Percentiles rank a stretch among this genome's conserved stretches.
Conservation (phyloP, 1,284 basidiomycete species). For the Cutaneotrichosporon sp. region DNA sequence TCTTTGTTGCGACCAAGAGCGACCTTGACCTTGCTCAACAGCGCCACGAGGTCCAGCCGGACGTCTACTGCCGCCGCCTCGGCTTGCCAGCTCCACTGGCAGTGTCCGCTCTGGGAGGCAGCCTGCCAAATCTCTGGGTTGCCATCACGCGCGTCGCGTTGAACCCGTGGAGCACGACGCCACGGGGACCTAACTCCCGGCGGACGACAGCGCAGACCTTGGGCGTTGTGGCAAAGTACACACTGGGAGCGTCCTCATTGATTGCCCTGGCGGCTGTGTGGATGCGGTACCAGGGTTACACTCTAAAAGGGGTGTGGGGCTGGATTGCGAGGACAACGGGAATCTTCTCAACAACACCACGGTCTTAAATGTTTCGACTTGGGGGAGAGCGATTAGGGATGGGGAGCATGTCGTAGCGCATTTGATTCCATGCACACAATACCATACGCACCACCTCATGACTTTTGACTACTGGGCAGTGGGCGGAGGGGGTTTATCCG, state of each 20-base stretch:
- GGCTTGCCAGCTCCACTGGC: conserved; percentile 82
- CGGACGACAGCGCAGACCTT: conserved; percentile 36
- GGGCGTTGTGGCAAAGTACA: conserved; percentile 27
- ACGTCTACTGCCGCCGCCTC: conserved; percentile 85
- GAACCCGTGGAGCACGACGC: conserved; percentile 36
- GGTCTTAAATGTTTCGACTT: too few species aligned
- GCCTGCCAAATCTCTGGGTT: conserved; percentile 46
- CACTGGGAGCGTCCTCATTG: conserved; percentile 25
- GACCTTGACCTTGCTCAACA: conserved; percentile 94
- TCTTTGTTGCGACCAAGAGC: conserved; percentile 98
- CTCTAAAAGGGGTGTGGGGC: conserved; percentile 38
- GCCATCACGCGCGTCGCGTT: conserved; percentile 45
- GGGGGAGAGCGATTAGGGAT: too few species aligned
- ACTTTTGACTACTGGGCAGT: background rate
- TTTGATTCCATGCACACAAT: conserved; percentile 6
- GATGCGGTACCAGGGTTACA: conserved; percentile 46
- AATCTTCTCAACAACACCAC: conserved; percentile 6
- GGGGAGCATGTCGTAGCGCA: background rate
- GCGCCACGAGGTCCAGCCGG: conserved; percentile 97
- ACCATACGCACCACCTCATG: background rate
- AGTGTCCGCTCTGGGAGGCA: conserved; percentile 72
- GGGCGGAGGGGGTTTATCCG: background rate
- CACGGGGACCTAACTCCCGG: conserved; percentile 36
- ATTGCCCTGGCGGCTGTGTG: conserved; percentile 34
- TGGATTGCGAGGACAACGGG: conserved; percentile 31